Evolutionary conservation across 805 yeast genomes (phyloP), one percentile per base, ranked within the genome.

Genomic region (Candida boidinii): DNA sequence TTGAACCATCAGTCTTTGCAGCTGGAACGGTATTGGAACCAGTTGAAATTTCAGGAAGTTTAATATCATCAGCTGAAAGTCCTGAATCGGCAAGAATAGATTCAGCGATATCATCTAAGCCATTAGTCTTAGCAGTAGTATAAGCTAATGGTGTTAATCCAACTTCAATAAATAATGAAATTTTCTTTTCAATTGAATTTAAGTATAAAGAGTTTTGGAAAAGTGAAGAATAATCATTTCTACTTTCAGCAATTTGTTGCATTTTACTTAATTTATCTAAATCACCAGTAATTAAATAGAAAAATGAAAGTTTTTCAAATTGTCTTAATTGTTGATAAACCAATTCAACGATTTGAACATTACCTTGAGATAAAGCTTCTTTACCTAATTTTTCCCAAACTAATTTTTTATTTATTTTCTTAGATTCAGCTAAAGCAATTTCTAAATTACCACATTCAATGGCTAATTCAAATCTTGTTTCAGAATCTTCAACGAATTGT

Each of bases 401-500:
- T 19, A 64, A 62, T 12, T 73, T 61, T 41, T 70, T 70, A 51
- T 85, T 76, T 48, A 92, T 68, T 42, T 73, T 73, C 46, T 75
- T 74, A 28, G 97, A 97, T 65, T 90, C 95, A 35, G 70, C 79
- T 30, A 83, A 64, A n/a, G 97, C 99, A 42, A 82, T 82, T 11
- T 68, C 70, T 44, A 92, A 68, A 55, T 90, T 84, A 45, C 95
- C 90, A 53, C 95, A 84, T 62, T 92, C 96, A 41, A 92, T 68
- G 17, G 98, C 96, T 47, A 92, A 70, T 48, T 92, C 98, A 50
- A 92, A 90, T 58, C 95, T 76, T 26, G 96, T 85, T 56, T 88
- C 95, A 5, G 97, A 81, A 55, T 92, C 98, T 60, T 87, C 82
- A 34, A 92, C 98, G 53, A 92, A 94, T 58, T 90, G 96, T 41